These are phyloP conservation scores for Solanum hybrid DNA, from an alignment of 305 asterid species.

Conservation along the genomic window DNA sequence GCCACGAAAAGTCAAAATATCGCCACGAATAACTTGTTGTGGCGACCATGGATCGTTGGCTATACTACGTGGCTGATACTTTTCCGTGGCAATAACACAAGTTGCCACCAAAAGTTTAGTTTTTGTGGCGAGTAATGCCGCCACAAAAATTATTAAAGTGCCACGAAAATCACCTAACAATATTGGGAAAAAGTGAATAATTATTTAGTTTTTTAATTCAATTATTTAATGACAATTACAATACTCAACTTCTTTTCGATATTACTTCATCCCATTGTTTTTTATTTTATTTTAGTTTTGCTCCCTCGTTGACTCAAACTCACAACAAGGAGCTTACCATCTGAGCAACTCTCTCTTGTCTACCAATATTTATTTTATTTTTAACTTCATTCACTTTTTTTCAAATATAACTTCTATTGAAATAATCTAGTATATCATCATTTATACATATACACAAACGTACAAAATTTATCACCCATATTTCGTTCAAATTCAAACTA, in stretches of 20 bases:
- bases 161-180: not conserved
- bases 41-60: not conserved
- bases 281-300: too few relatives aligned
- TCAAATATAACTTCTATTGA: not conserved
- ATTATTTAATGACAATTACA: too few relatives aligned
- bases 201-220: too few relatives aligned
- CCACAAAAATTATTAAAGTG: not conserved
- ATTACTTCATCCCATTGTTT: not conserved
- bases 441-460: not conserved
- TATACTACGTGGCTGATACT: not conserved
- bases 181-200: not conserved
- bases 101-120: not conserved
- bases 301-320: not conserved
- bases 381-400: too few relatives aligned
- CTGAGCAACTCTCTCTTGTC: not conserved
- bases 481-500: too few relatives aligned
- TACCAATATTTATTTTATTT: not conserved
- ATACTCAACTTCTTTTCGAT: not conserved
- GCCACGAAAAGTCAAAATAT: not conserved
- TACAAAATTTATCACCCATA: not conserved
- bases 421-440: not conserved
- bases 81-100: not conserved
- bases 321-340: too few relatives aligned
- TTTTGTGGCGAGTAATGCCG: not conserved
- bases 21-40: not conserved